Base-by-base conservation (phyloP, 805 yeast genomes). In the Maudiozyma turicensis region DNA sequence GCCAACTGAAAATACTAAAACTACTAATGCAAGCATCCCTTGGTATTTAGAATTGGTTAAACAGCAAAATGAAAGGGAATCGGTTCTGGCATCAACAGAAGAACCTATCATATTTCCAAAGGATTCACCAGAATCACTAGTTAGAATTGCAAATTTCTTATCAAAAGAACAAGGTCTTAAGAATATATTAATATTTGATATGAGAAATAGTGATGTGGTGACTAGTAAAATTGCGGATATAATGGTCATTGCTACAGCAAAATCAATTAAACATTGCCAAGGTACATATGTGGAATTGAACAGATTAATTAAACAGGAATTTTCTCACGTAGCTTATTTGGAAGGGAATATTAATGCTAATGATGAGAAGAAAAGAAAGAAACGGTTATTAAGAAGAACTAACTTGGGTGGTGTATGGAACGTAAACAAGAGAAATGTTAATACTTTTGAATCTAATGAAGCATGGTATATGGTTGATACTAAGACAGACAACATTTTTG, bases 381-480 rank as follows among this genome's bases (percentile, higher is more conserved):
- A 78, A 48, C 67, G 86, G 50, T 61, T 81, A 50, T 72, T 72
- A 39, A 75, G 75, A 61, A 66, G 61, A 41, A 81, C 83, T 20
- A 74, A 81, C 46, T 78, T 78, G 57, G 69, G 73, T n/a, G 73
- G 72, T 10, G 72, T 76, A 8, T 47, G 49, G 5, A 71, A 75
- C 48, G 74, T 80, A 0, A 76, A 29, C 5, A 34, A 3, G 76
- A 76, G 54, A 75, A 77, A 52, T 76, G 74, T 60, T 33, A 41
- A 26, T 34, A 26, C 26, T 9, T 29, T 14, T 81, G 82, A 38
- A 70, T 78, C 48, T 75, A 75, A 67, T 5, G 88, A 87, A 56
- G 77, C 86, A 29, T 90, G 98, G 98, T 80, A 86, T 26, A 79
- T 86, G 76, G 71, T 89, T 44, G 88, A 87, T 57, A 76, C 87